phyloP scores from a whole-genome alignment of 805 yeast genomes.

The Spathaspora girioi region DNA sequence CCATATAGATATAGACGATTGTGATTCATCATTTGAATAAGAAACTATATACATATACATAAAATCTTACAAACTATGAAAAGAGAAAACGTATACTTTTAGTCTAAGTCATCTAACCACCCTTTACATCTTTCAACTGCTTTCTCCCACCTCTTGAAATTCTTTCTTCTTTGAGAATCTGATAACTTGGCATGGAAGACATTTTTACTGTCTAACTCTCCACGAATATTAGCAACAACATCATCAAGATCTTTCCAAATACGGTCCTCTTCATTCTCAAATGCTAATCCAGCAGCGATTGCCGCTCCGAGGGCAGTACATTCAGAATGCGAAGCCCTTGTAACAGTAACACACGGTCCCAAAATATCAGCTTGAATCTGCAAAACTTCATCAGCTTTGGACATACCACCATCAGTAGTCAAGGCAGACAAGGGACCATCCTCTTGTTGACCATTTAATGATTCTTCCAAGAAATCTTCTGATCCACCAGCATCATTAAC shows the following conservation, averaged over 20 bases:
- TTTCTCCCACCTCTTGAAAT: constrained; percentile 77
- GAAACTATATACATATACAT: background rate
- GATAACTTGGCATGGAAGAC: constrained; percentile 41
- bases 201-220: constrained; percentile 21
- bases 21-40: constrained; percentile 13
- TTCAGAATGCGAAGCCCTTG: constrained; percentile 78
- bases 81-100: background rate
- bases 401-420: constrained; percentile 95
- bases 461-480: constrained; percentile 55
- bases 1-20: constrained; percentile 22
- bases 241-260: constrained; percentile 78
- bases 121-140: constrained; percentile 80
- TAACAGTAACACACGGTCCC: constrained; percentile 81
- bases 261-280: constrained; percentile 46
- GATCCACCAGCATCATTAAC: constrained; percentile 72
- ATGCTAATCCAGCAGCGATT: constrained; percentile 82
- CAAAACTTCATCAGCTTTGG: constrained; percentile 85
- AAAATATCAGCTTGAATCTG: constrained; percentile 90
- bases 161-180: constrained; percentile 55
- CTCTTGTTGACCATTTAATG: constrained; percentile 41
- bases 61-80: background rate
- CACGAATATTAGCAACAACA: constrained; percentile 43
- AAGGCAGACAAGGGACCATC: constrained; percentile 46
- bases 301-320: constrained; percentile 97
- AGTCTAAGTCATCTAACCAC: constrained; percentile 57